Evolutionary conservation across 2,329 filamentous ascomycete genomes (phyloP), one percentile per base, ranked within the genome.

Genomic region (Neophaeococcomyces mojaviensis): DNA sequence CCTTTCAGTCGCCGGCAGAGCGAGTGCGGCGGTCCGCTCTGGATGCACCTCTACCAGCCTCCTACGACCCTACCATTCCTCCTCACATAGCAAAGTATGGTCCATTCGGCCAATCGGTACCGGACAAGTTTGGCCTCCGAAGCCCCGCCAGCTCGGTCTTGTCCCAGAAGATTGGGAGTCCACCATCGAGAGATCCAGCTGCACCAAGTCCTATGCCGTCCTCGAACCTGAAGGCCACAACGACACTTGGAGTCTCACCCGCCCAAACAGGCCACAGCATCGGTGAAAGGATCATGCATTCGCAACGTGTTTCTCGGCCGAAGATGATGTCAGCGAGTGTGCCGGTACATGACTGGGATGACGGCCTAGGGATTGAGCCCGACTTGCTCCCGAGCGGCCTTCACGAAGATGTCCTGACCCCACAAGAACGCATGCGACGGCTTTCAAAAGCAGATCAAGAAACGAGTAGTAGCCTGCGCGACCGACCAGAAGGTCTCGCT

Each of bases 1-100:
- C 85, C n/a, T 85, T 85, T 19, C 77, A 92, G 43, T 88, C 89
- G 0, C 77, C 77, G 40, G 78, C 79, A 42, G 75, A 73, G 56
- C 44, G 52, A n/a, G 79, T 79, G 44, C 36, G 41, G 32, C 82
- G 95, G n/a, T 92, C 86, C n/a, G 86, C 94, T 12, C 77, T 96
- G 52, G 90, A 97, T 68, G 92, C 88, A 2, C 88, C 88, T 13
- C 77, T 97, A 7, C 92, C 92, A 1, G 87, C 89, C 7, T 97
- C 90, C 0, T 96, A 97, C 63, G 92, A 97, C 66, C 94, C 88
- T 58, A 92, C 96, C 60, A 90, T 89, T 40, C 86, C 96, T 44
- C 96, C 89, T 9, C 86, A 90, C 63, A 88, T 88, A 51, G 89
- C 90, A 15, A 81, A 88, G 49, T 88, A 89, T 62, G 92, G 86